phyloP scores from a whole-genome alignment of 1,284 basidiomycete species.

The Vanrija sp. region DNA sequence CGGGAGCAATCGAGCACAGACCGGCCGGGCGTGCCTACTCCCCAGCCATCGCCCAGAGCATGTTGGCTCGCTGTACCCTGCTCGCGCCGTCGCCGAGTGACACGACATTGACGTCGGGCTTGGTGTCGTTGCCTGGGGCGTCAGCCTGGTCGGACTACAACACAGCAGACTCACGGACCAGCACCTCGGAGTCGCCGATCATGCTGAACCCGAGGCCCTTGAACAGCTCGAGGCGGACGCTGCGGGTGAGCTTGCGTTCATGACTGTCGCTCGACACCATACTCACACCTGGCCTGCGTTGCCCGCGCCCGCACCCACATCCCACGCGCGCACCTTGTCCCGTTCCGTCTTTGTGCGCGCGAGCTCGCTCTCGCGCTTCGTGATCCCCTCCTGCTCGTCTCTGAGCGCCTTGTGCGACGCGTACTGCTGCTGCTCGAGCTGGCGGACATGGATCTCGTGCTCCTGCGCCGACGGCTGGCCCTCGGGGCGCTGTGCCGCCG shows the following conservation, averaged over 20 bases:
- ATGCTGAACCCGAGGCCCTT: constrained; percentile 35
- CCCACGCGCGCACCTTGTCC: constrained; percentile 29
- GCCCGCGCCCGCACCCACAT: constrained; percentile 29
- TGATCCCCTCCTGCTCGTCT: constrained; percentile 34
- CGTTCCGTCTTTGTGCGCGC: constrained; percentile 27
- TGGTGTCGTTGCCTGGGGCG: constrained; percentile 36
- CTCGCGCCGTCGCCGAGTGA: constrained; percentile 27
- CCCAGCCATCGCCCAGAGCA: constrained; percentile 37
- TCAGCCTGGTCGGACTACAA: neutral
- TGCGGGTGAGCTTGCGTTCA: constrained; percentile 5
- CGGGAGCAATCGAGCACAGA: too few relatives aligned
- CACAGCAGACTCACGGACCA: constrained; percentile 33
- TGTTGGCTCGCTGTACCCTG: constrained; percentile 36
- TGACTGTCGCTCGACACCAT: neutral
- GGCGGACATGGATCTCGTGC: constrained; percentile 32
- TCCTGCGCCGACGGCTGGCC: constrained; percentile 31
- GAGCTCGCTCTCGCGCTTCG: constrained; percentile 40
- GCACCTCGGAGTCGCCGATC: constrained; percentile 29
- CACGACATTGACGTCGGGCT: constrained; percentile 36
- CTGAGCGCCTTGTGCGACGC: constrained; percentile 35
- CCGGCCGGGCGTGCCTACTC: constrained; percentile 15
- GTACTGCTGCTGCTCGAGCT: constrained; percentile 37
- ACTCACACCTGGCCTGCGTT: constrained; percentile 35
- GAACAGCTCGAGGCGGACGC: constrained; percentile 38
- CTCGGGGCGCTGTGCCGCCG: constrained; percentile 34